These are phyloP conservation scores for Beta corolliflora DNA, from an alignment of 179 eudicot species.

Conservation along the genomic window DNA sequence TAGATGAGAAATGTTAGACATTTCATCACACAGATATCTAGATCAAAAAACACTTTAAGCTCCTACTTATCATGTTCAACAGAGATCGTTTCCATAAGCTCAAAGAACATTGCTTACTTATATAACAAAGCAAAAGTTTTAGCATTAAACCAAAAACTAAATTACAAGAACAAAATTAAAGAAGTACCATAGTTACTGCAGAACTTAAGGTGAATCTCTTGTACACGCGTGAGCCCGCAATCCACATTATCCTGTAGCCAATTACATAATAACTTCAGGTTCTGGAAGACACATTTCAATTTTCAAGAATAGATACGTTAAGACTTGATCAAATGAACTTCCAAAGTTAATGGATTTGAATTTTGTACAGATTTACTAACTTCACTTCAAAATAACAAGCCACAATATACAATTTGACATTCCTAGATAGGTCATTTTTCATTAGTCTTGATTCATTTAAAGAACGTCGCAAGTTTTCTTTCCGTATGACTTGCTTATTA, in stretches of 20 bases:
- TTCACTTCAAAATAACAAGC: neutral
- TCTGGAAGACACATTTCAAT: neutral
- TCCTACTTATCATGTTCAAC: neutral
- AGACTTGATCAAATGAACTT: neutral
- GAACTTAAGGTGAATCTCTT: conserved; percentile 84
- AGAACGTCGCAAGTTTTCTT: neutral
- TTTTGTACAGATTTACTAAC: too few species aligned
- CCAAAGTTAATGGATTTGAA: neutral
- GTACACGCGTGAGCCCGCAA: conserved; percentile 72
- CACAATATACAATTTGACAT: neutral
- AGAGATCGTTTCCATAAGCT: neutral
- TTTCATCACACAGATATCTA: neutral
- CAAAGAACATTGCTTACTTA: neutral
- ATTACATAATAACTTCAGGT: conserved; percentile 8
- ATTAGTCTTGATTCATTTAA: too few species aligned
- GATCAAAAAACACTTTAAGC: neutral
- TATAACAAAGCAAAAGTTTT: neutral
- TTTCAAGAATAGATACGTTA: neutral
- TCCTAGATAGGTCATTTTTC: neutral
- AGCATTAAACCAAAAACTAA: neutral
- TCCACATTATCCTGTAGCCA: conserved; percentile 84
- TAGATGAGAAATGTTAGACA: neutral
- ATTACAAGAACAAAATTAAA: neutral
- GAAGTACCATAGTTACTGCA: conserved; percentile 68
- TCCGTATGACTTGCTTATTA: too few species aligned